These are phyloP conservation scores for Thraustochytrium sp. DNA, from an alignment of 352 stramenopile species.

Conservation along the genomic window DNA sequence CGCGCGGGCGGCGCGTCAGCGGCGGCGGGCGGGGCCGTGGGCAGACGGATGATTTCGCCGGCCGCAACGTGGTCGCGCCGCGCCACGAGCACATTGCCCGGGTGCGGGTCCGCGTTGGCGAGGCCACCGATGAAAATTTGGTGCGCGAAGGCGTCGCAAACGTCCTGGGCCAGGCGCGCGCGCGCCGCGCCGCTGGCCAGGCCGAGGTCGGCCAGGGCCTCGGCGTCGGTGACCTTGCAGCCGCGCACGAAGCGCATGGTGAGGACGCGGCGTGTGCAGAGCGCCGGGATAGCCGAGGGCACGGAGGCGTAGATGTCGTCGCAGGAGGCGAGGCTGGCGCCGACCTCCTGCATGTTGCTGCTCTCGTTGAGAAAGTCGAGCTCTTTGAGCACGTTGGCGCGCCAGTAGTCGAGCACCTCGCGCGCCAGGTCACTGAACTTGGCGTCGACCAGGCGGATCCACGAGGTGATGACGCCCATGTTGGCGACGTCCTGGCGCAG, in stretches of 20 bases:
- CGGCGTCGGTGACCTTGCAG: slow-evolving; percentile 54
- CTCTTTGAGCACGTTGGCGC: slow-evolving; percentile 47
- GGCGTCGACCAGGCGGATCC: slow-evolving; percentile 38
- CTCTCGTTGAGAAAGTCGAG: slow-evolving; percentile 54
- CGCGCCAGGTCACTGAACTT: slow-evolving; percentile 8
- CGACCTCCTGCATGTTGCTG: slow-evolving; percentile 50
- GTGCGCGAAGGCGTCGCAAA: slow-evolving; percentile 63
- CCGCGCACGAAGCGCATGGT: slow-evolving; percentile 56
- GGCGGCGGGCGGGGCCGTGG: neutral
- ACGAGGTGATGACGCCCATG: slow-evolving; percentile 34
- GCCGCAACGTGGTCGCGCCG: slow-evolving; percentile 45
- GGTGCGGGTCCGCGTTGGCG: slow-evolving; percentile 71
- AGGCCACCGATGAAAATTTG: slow-evolving; percentile 65
- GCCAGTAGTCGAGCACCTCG: slow-evolving; percentile 44
- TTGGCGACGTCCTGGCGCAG: slow-evolving; percentile 49
- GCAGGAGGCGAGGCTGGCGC: slow-evolving; percentile 40
- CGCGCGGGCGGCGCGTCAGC: neutral
- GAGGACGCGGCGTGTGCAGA: slow-evolving; percentile 44
- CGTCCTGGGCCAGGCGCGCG: slow-evolving; percentile 73
- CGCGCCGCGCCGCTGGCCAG: neutral
- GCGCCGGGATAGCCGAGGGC: slow-evolving; percentile 15
- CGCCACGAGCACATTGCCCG: slow-evolving; percentile 59
- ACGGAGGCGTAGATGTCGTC: slow-evolving; percentile 49
- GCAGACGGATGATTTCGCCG: slow-evolving; percentile 6
- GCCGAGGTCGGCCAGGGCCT: neutral